A percentile compares a stretch with the other conserved stretches of the same genome.
Conservation (phyloP, 768 basidiomycete genomes). For the Tulasnella sp. region DNA sequence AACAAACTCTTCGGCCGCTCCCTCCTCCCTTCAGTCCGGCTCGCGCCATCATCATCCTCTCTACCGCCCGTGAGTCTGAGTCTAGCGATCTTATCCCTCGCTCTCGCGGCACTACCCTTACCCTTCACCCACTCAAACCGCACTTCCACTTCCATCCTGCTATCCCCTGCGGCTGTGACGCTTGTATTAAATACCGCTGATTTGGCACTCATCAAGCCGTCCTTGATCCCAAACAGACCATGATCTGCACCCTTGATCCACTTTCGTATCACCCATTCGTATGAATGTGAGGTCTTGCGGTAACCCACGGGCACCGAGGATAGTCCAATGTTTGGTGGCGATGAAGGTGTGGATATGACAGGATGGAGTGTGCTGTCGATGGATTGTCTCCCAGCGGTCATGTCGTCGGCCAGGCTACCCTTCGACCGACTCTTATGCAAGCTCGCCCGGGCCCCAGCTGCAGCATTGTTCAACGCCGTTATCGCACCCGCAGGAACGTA, state of each 20-base stretch:
- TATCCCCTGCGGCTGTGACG: conserved; percentile 15
- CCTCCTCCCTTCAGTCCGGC: neutral
- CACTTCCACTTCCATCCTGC: conserved; percentile 41
- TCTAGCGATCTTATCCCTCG: conserved; percentile 20
- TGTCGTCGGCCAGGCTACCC: neutral
- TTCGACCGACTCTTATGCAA: neutral
- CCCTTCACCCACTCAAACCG: conserved; percentile 70
- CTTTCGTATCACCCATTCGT: conserved; percentile 64
- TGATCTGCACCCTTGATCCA: conserved; percentile 57
- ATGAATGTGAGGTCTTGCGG: conserved; percentile 31
- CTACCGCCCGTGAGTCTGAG: neutral
- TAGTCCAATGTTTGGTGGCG: neutral
- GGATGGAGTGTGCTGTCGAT: neutral
- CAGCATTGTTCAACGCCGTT: too few relatives aligned
- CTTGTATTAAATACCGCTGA: conserved; percentile 15
- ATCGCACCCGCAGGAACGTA: neutral
- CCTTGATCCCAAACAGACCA: conserved; percentile 15
- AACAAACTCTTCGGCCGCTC: conserved; percentile 8
- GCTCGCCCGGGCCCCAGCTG: too few relatives aligned
- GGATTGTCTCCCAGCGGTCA: too few relatives aligned
- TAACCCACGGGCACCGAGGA: neutral
- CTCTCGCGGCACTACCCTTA: conserved; percentile 26
- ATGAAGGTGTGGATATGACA: neutral
- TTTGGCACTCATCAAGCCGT: conserved; percentile 1
- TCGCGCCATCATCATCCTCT: too few relatives aligned